A percentile compares a stretch with the other conserved stretches of the same genome.
Conservation (phyloP, 257 asterid species). For the Solanum medicagineum region DNA sequence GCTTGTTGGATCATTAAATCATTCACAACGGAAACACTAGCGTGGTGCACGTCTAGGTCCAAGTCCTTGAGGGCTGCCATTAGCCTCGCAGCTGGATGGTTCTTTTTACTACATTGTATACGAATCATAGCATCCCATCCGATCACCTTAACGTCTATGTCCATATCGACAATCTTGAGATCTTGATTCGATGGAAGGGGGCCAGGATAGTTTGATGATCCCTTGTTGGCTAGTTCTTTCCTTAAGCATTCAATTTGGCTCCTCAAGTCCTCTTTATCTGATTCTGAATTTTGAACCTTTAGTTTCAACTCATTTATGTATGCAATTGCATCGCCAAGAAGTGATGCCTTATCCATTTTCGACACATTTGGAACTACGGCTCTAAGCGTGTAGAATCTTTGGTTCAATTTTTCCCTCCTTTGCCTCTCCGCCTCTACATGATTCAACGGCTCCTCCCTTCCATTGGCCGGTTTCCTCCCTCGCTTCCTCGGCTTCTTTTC, state of each 20-base stretch:
- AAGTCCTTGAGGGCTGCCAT: conserved; percentile 63
- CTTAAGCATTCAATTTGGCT: conserved; percentile 33
- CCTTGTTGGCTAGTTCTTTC: conserved; percentile 34
- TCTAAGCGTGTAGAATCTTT: conserved; percentile 63
- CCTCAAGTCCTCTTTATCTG: conserved; percentile 40
- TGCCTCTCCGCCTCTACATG: conserved; percentile 96
- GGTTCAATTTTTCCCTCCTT: conserved; percentile 85
- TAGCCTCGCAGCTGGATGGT: conserved; percentile 78
- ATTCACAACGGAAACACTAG: conserved; percentile 65
- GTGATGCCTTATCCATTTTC: conserved; percentile 89
- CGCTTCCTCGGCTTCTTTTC: conserved; percentile 71
- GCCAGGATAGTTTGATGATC: not conserved
- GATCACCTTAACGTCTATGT: conserved; percentile 60
- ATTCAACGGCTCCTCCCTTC: conserved; percentile 81
- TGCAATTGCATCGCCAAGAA: conserved; percentile 76
- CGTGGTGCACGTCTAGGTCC: conserved; percentile 64
- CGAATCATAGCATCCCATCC: conserved; percentile 71
- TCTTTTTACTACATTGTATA: conserved; percentile 52
- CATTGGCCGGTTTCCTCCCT: conserved; percentile 84
- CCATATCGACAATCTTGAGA: conserved; percentile 25
- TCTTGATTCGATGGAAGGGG: conserved; percentile 13
- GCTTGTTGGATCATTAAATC: conserved; percentile 83
- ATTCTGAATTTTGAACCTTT: conserved; percentile 32
- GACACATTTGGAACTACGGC: conserved; percentile 88
- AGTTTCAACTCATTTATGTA: conserved; percentile 64